Evolutionary conservation across 805 yeast genomes (phyloP).

Genomic region (Candida easanensis): DNA sequence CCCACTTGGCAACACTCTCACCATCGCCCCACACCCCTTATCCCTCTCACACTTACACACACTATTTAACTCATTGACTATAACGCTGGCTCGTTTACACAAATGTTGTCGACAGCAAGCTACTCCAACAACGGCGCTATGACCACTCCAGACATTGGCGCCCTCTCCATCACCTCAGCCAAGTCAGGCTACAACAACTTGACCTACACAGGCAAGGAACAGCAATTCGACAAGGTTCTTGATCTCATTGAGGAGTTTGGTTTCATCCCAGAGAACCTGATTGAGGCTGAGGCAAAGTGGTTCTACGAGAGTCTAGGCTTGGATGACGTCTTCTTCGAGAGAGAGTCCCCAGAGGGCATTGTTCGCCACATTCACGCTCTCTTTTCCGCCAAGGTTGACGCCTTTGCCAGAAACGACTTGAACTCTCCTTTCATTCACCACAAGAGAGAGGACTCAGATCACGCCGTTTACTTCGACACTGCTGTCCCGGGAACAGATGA

Average conservation of each 20-base stretch:
- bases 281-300: slow-evolving; percentile 86
- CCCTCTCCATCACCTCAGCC: slow-evolving; percentile 39
- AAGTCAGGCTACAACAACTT: slow-evolving; percentile 68
- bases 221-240: slow-evolving; percentile 77
- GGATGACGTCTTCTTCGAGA: slow-evolving; percentile 88
- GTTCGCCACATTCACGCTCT: slow-evolving; percentile 83
- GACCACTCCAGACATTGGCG: slow-evolving; percentile 35
- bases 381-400: slow-evolving; percentile 90
- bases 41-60: neutral
- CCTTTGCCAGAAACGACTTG: slow-evolving; percentile 62
- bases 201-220: slow-evolving; percentile 76
- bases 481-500: slow-evolving; percentile 46
- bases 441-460: slow-evolving; percentile 75
- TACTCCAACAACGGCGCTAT: slow-evolving; percentile 1
- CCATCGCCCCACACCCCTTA: neutral
- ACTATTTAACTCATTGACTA: neutral
- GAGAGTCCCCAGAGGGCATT: slow-evolving; percentile 76
- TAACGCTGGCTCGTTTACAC: no score
- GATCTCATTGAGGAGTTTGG: slow-evolving; percentile 80
- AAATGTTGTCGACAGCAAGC: slow-evolving; percentile 5
- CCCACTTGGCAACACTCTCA: no score
- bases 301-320: slow-evolving; percentile 85
- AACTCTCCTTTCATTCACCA: slow-evolving; percentile 66
- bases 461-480: slow-evolving; percentile 89
- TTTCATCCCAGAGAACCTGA: slow-evolving; percentile 81